Base-by-base conservation (phyloP, 768 basidiomycete species). In the Macrolepiota dolichaula region DNA sequence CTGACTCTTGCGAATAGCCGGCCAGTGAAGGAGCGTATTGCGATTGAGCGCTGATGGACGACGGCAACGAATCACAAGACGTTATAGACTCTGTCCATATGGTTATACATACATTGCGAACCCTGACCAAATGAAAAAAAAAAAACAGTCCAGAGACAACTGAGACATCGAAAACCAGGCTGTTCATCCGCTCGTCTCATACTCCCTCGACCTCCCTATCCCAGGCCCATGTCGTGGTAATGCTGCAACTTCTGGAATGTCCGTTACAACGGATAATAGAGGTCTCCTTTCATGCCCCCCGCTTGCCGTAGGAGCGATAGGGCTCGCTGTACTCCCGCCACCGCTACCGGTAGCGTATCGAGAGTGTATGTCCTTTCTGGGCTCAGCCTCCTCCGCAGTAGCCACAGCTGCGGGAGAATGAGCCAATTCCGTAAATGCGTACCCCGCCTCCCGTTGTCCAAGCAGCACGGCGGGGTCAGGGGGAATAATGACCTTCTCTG, bases 11-110 rank as follows among this genome's bases (percentile, higher is more conserved):
- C 36, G 62, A 38, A 25, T 66, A 94, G 92, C 88, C 92, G 59
- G 92, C 92, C 51, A 92, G 81, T 68, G 74, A 86, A 54, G 92
- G 92, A 25, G 92, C 91, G 22, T 93, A 91, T 74, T 89, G 87
- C 67, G 92, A 94, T 72, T 94, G 67, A 81, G 63, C 61, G 3
- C 24, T 1, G 3, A 38, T 40, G 32, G 38, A n/a, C 11, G 5
- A 37, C 6, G 19, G 53, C n/a, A 50, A 38, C 13, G 50, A 10
- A 24, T 10, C 38, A 15, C 47, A 25, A 50, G 47, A 58, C 47
- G 44, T 44, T 17, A 32, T 27, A 17, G 15, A 12, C 22, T 15
- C 15, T 57, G 12, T 17, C 17, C 32, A 11, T 54, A 47, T 53
- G 32, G 10, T 49, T 57, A 51, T 56, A 22, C 24, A 40, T 25